Evolutionary conservation across 2,329 filamentous ascomycete species (phyloP).

Genomic region (Xylogone sp.): DNA sequence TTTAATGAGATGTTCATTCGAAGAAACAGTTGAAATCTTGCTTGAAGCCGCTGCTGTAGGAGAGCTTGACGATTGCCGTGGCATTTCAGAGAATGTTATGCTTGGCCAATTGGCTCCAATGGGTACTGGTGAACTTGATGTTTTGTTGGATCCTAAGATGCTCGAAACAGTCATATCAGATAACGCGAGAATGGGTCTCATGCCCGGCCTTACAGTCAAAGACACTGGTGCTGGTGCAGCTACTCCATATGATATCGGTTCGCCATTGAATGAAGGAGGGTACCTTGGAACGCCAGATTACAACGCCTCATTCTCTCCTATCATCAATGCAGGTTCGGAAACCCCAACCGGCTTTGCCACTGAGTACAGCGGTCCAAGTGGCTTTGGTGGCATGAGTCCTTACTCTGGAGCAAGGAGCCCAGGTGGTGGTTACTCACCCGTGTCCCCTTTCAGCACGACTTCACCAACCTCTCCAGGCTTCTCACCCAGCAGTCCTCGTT

Average conservation of each 20-base stretch:
- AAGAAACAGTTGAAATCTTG: constrained; percentile 97
- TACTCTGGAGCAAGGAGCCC: constrained; percentile 62
- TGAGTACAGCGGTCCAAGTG: constrained; percentile 47
- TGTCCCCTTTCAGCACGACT: constrained; percentile 40
- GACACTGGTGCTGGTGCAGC: constrained; percentile 77
- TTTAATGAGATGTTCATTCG: constrained; percentile 98
- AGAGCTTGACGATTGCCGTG: constrained; percentile 94
- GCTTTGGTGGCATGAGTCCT: constrained; percentile 59
- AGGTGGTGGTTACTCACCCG: constrained; percentile 41
- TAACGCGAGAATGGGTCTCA: constrained; percentile 80
- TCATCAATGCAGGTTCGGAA: constrained; percentile 71
- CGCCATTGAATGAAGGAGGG: constrained; percentile 71
- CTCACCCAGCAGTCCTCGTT: constrained; percentile 62
- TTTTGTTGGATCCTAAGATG: constrained; percentile 92
- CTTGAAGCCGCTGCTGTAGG: constrained; percentile 92
- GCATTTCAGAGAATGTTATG: constrained; percentile 98
- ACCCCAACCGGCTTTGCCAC: constrained; percentile 60
- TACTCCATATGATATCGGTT: constrained; percentile 90
- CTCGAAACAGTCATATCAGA: constrained; percentile 91
- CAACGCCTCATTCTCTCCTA: constrained; percentile 69
- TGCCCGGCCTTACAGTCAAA: constrained; percentile 75
- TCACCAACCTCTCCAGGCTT: constrained; percentile 66
- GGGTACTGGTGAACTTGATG: constrained; percentile 94
- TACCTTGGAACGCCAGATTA: constrained; percentile 58
- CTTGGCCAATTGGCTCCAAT: constrained; percentile 95